Percentiles rank a stretch among this genome's conserved stretches.
Evolutionary conservation across 768 basidiomycete genomes (phyloP).

Genomic region (Lentinula sp.): DNA sequence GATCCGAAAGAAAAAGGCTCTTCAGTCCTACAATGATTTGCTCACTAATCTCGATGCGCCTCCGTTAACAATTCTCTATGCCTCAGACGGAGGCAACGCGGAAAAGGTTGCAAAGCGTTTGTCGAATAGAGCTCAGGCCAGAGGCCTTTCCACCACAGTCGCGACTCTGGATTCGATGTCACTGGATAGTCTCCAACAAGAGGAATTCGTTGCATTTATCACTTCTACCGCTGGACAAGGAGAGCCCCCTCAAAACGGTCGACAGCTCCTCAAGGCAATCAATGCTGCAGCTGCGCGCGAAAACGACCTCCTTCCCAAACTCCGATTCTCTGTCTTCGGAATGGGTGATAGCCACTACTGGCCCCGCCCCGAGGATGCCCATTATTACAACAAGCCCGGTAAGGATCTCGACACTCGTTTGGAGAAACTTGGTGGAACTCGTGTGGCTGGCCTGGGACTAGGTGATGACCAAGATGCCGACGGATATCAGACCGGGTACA

Average conservation of each 20-base stretch:
- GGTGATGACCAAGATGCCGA: conserved; percentile 98
- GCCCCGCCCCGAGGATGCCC: conserved; percentile 94
- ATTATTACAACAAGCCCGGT: conserved; percentile 95
- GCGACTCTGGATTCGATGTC: conserved; percentile 78
- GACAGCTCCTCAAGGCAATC: conserved; percentile 82
- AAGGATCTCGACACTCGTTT: conserved; percentile 85
- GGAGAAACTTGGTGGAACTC: conserved; percentile 72
- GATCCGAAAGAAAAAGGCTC: conserved; percentile 74
- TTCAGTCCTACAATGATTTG: conserved; percentile 79
- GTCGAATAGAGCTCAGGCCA: conserved; percentile 71
- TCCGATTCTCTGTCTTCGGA: conserved; percentile 82
- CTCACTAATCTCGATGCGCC: conserved; percentile 83
- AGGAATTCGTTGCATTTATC: conserved; percentile 77
- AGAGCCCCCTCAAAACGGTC: conserved; percentile 94
- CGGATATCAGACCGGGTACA: conserved; percentile 94
- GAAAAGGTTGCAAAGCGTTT: conserved; percentile 94
- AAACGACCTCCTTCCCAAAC: conserved; percentile 52
- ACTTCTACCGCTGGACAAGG: conserved; percentile 96
- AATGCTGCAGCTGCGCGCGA: conserved; percentile 58
- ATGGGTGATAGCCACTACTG: conserved; percentile 99
- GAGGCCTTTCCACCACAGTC: conserved; percentile 74
- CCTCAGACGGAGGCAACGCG: conserved; percentile 92
- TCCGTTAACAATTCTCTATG: conserved; percentile 85
- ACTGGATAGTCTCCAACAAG: conserved; percentile 67
- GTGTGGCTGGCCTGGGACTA: conserved; percentile 70